Evolutionary conservation across 257 asterid genomes (phyloP).

Genomic region (Scutellaria minor): DNA sequence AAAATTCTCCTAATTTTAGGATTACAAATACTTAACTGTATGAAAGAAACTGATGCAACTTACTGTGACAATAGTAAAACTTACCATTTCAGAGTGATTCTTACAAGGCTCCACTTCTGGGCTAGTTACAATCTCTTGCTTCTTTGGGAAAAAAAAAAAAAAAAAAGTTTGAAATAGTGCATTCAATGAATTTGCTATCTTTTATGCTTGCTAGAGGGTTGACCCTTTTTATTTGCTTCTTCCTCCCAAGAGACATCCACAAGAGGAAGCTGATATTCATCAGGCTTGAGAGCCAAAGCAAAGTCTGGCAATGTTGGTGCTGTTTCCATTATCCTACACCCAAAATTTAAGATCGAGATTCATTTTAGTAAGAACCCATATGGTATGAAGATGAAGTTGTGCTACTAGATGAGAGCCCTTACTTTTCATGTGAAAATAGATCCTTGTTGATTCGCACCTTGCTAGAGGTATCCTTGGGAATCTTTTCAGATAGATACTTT

Average conservation of each 20-base stretch:
- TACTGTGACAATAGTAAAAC: too few relatives aligned
- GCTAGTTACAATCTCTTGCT: slow-evolving; percentile 3
- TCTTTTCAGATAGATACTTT: slow-evolving; percentile 91
- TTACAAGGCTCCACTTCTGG: slow-evolving; percentile 19
- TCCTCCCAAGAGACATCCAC: slow-evolving; percentile 75
- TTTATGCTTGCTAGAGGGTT: background rate
- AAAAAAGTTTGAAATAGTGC: background rate
- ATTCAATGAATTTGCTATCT: background rate
- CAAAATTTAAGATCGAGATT: background rate
- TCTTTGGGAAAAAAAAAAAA: background rate
- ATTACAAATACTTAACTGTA: background rate
- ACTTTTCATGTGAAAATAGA: slow-evolving; percentile 78
- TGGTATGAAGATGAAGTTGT: background rate
- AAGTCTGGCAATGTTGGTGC: slow-evolving; percentile 97
- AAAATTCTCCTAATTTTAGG: background rate
- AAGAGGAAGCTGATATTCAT: slow-evolving; percentile 82
- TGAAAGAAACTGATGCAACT: too few relatives aligned
- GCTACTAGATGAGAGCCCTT: background rate
- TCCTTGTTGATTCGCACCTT: slow-evolving; percentile 94
- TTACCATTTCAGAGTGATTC: background rate
- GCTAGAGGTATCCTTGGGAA: slow-evolving; percentile 92
- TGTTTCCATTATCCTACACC: slow-evolving; percentile 79
- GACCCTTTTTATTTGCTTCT: slow-evolving; percentile 31
- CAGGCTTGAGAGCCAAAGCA: slow-evolving; percentile 91
- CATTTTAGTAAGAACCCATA: background rate